Evolutionary conservation across 2,329 filamentous ascomycete genomes (phyloP).

Genomic region (Phyllosticta ampelicida): DNA sequence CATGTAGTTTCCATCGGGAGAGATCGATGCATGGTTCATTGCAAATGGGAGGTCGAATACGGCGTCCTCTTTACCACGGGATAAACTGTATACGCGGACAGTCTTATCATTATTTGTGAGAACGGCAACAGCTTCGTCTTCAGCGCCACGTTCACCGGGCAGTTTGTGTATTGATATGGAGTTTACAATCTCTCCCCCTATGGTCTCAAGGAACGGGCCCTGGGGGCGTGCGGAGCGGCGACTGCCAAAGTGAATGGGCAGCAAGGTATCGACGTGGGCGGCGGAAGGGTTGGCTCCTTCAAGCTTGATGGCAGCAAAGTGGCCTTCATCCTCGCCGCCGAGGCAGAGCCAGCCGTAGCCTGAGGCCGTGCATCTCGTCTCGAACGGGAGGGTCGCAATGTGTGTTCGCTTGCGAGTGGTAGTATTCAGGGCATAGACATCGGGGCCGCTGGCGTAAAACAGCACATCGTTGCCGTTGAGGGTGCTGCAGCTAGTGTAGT

Average conservation of each 20-base stretch:
- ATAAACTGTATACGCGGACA: conserved; percentile 71
- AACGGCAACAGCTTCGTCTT: conserved; percentile 57
- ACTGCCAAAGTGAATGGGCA: conserved; percentile 42
- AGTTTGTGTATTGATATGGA: conserved; percentile 53
- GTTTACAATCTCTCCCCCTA: conserved; percentile 55
- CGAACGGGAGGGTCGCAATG: conserved; percentile 57
- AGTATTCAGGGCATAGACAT: conserved; percentile 50
- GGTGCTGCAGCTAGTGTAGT: conserved; percentile 63
- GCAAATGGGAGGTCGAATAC: conserved; percentile 66
- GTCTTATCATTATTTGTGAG: conserved; percentile 88
- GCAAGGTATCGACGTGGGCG: conserved; percentile 45
- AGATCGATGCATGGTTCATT: conserved; percentile 91
- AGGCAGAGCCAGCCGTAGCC: conserved; percentile 82
- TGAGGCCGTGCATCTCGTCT: conserved; percentile 77
- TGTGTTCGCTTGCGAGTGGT: conserved; percentile 60
- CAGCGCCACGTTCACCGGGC: conserved; percentile 28
- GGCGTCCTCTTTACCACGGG: conserved; percentile 56
- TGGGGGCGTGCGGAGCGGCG: conserved; percentile 19
- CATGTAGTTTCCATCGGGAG: conserved; percentile 71
- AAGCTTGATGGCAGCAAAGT: conserved; percentile 71
- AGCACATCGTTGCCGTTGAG: conserved; percentile 59
- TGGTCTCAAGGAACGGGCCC: conserved; percentile 37
- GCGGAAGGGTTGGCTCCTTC: conserved; percentile 30
- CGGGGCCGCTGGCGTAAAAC: conserved; percentile 71
- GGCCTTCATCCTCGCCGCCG: conserved; percentile 71